A percentile compares a stretch with the other conserved stretches of the same genome.
These are phyloP conservation scores for Lotus japonicus DNA, from an alignment of 306 rosid genomes.

Conservation along the genomic window DNA sequence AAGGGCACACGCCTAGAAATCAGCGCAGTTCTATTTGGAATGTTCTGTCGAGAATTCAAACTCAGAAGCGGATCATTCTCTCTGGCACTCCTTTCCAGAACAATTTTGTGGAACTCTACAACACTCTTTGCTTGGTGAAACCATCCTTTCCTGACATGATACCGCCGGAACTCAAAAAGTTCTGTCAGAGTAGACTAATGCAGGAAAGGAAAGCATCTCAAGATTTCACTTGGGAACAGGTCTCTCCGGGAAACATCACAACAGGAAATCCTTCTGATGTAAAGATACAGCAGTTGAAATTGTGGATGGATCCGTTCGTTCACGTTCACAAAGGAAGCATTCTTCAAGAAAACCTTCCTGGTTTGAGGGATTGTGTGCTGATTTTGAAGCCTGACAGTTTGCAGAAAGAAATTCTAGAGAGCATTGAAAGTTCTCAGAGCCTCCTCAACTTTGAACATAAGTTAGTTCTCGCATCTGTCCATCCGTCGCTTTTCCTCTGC, in stretches of 20 bases:
- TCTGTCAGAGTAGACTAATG: constrained; percentile 17
- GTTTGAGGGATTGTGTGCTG: constrained; percentile 32
- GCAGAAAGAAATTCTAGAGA: constrained; percentile 23
- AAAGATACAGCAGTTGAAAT: constrained; percentile 19
- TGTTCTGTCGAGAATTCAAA: not conserved
- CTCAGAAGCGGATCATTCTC: constrained; percentile 27
- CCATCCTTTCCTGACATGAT: constrained; percentile 25
- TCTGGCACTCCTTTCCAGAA: constrained; percentile 45
- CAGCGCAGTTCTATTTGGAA: constrained; percentile 22
- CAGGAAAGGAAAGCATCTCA: not conserved
- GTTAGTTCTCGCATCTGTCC: constrained; percentile 25
- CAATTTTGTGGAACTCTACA: constrained; percentile 29
- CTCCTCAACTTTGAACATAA: constrained; percentile 11
- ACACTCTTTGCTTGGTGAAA: constrained; percentile 21
- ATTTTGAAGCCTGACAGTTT: constrained; percentile 13
- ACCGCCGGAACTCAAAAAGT: constrained; percentile 16
- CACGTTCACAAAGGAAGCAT: constrained; percentile 35
- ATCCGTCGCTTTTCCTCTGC: constrained; percentile 31
- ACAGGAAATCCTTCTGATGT: not conserved
- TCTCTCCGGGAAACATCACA: not conserved
- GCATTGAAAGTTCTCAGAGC: not conserved
- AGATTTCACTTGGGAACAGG: not conserved
- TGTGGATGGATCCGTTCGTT: constrained; percentile 32
- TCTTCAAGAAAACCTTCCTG: constrained; percentile 33
- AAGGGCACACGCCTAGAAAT: constrained; percentile 37